A percentile compares a stretch with the other conserved stretches of the same genome.
These are phyloP conservation scores for Metschnikowia cubensis DNA, from an alignment of 805 yeast genomes.

Conservation along the genomic window DNA sequence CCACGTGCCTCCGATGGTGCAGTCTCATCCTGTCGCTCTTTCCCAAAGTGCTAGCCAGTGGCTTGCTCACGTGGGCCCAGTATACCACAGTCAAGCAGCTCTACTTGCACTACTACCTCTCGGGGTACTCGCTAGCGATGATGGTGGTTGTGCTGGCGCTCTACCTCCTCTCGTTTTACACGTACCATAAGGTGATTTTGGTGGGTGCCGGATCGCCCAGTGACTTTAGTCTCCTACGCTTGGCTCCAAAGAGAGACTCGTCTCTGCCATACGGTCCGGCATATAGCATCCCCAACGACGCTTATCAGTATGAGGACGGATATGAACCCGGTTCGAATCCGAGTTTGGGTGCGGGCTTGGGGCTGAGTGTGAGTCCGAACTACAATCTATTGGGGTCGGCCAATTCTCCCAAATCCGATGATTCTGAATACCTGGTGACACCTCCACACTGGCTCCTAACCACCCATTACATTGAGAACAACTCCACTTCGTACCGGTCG, in stretches of 20 bases:
- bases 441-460: conserved; percentile 36
- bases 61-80: conserved; percentile 46
- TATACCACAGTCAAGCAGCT: conserved; percentile 34
- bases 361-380: too few species aligned
- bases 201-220: conserved; percentile 65
- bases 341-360: too few species aligned
- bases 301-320: too few species aligned
- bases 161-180: conserved; percentile 37
- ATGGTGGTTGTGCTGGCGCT: conserved; percentile 22
- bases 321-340: too few species aligned
- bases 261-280: too few species aligned
- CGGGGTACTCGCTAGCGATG: background rate
- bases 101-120: conserved; percentile 15
- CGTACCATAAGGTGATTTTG: conserved; percentile 51
- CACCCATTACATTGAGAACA: conserved; percentile 41
- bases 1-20: conserved; percentile 20
- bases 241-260: conserved; percentile 13
- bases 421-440: background rate
- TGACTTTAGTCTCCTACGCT: conserved; percentile 46
- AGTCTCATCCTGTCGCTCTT: conserved; percentile 39
- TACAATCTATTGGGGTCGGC: too few species aligned
- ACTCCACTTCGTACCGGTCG: conserved; percentile 55
- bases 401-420: too few species aligned
- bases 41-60: conserved; percentile 47
- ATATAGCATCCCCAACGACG: too few species aligned